A percentile compares a stretch with the other conserved stretches of the same genome.
These are phyloP conservation scores for Lonicera japonica DNA, from an alignment of 129 eudicot species.

Conservation along the genomic window DNA sequence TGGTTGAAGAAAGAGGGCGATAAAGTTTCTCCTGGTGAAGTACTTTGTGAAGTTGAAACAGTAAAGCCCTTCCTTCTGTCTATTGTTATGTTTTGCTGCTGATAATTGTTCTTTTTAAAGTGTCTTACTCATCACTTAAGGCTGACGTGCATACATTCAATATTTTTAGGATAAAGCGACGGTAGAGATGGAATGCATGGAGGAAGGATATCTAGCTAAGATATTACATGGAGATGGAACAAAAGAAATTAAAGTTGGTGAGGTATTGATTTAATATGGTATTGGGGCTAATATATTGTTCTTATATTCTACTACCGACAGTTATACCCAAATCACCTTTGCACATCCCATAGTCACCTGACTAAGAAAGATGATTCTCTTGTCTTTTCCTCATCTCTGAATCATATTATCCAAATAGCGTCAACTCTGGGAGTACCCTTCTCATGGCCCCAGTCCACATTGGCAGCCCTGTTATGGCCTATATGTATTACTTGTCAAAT, in stretches of 20 bases:
- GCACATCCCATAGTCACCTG: no score
- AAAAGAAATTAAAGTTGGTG: constrained; percentile 93
- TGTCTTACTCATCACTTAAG: background rate
- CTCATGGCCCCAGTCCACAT: no score
- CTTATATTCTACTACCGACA: background rate
- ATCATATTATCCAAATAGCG: no score
- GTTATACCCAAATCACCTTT: no score
- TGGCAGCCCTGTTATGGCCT: no score
- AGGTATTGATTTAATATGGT: constrained; percentile 42
- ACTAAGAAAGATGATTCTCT: no score
- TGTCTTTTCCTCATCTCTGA: no score
- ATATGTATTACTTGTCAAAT: no score
- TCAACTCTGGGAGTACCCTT: no score
- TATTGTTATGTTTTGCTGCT: background rate
- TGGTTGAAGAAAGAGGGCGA: constrained; percentile 99
- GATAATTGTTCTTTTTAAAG: background rate
- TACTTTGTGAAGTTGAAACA: constrained; percentile 99
- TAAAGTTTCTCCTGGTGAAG: constrained; percentile 86
- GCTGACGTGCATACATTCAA: constrained; percentile 7
- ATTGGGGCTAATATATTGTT: background rate
- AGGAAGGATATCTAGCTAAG: constrained; percentile 93
- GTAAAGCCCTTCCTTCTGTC: constrained; percentile 31
- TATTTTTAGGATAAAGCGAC: constrained; percentile 81
- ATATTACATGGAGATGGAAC: constrained; percentile 84
- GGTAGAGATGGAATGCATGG: constrained; percentile 98